These are phyloP conservation scores for Thielaviopsis cerberus DNA, from an alignment of 2,329 filamentous ascomycete species.

Conservation along the genomic window DNA sequence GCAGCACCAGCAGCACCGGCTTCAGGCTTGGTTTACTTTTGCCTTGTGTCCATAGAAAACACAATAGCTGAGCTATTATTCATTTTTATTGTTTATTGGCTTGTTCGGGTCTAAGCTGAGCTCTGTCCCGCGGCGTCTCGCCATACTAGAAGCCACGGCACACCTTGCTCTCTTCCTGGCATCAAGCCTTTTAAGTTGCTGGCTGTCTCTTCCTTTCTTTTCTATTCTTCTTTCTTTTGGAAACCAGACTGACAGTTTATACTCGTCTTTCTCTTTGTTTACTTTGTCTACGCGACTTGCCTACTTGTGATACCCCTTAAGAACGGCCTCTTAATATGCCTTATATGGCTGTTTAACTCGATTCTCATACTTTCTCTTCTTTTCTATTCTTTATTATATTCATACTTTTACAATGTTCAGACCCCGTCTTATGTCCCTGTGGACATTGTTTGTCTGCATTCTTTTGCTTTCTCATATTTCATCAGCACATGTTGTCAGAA, in stretches of 20 bases:
- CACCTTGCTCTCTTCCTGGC: background rate
- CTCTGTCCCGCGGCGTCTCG: background rate
- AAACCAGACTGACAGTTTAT: background rate
- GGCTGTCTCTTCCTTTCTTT: background rate
- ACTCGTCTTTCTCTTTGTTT: background rate
- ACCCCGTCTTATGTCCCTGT: slow-evolving; percentile 1
- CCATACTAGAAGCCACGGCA: background rate
- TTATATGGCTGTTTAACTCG: background rate
- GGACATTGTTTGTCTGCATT: slow-evolving; percentile 20
- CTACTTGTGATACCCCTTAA: background rate
- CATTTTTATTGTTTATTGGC: background rate
- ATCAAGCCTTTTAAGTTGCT: background rate
- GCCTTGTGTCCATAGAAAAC: background rate
- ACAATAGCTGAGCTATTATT: background rate
- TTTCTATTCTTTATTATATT: background rate
- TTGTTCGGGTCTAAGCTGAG: background rate
- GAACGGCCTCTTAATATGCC: background rate
- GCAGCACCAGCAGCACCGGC: background rate
- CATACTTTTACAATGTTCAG: slow-evolving; percentile 2
- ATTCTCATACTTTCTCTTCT: background rate
- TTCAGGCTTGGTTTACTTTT: background rate
- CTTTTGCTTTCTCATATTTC: slow-evolving; percentile 22
- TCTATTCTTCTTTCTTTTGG: background rate
- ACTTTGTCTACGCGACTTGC: no score
- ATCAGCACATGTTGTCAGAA: slow-evolving; percentile 19